Base-by-base conservation (phyloP, 2,329 filamentous ascomycete genomes). In the Colletotrichum eremochloae region DNA sequence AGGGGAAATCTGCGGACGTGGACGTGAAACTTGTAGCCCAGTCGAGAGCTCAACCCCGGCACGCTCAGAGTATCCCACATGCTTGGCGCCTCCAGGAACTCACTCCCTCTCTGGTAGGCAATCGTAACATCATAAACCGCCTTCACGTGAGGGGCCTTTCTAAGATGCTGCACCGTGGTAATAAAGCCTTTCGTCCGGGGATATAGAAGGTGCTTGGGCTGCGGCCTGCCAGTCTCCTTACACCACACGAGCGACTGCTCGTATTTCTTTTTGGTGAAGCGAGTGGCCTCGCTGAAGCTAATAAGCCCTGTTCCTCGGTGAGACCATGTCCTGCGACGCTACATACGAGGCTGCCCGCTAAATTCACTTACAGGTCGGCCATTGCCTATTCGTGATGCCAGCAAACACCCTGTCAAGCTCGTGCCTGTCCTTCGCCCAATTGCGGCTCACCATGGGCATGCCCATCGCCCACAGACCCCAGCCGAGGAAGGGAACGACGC, bases 401-500 rank as follows among this genome's bases (percentile, higher is more conserved):
- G 81, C 76, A 76, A 92, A 91, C 14, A 91, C 86, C 36, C 85
- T 82, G 62, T 88, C 84, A 75, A 92, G 83, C 79, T 91, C 89
- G 20, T 78, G 79, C 76, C 84, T 83, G 78, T 92, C 89, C 71
- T 82, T 83, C 75, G 85, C 84, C 89, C 90, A 91, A 66, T 88
- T 86, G 64, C 89, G 82, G 76, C 84, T 89, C 31, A 91, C 88
- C 80, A 91, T 83, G 8, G 89, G 89, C 88, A 91, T 90, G 2
- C 89, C 88, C 84, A 91, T 89, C 4, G 86, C 89, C 89, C 88
- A 90, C 44, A 91, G 82, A 2, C 88, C 90, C 89, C 89, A 91
- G 24, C 89, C 89, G 9, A 91, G 82, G 72, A 92, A 87, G 5
- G 89, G 89, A 15, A 91, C 86, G 80, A 85, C 84, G 72, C 85